Conservation (phyloP, 2,329 filamentous ascomycete genomes). For the Phialophora tarda region DNA sequence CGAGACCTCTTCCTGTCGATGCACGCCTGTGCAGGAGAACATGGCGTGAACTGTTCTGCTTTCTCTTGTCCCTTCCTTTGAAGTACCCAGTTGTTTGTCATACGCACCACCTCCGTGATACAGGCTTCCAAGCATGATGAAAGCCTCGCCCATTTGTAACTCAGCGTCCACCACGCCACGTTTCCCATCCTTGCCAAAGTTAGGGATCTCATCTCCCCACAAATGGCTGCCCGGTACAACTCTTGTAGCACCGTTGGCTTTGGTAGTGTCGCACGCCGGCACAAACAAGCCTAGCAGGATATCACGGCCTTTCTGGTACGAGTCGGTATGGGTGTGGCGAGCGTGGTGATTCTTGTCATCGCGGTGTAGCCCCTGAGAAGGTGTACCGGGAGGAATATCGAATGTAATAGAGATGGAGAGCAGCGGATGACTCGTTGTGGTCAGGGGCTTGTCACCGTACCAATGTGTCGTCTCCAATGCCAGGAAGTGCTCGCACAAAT, state of each 20-base stretch:
- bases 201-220: slow-evolving; percentile 48
- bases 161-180: slow-evolving; percentile 44
- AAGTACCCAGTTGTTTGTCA: slow-evolving; percentile 40
- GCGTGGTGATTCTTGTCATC: slow-evolving; percentile 51
- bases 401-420: slow-evolving; percentile 49
- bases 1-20: slow-evolving; percentile 48
- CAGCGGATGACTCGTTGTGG: slow-evolving; percentile 45
- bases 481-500: slow-evolving; percentile 46
- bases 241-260: slow-evolving; percentile 48
- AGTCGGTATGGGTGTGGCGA: slow-evolving; percentile 39
- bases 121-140: slow-evolving; percentile 49
- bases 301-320: slow-evolving; percentile 44
- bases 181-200: slow-evolving; percentile 43
- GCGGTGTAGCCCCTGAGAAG: slow-evolving; percentile 46
- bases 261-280: slow-evolving; percentile 45
- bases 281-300: slow-evolving; percentile 48
- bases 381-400: slow-evolving; percentile 44
- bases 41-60: slow-evolving; percentile 48
- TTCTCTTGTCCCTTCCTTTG: slow-evolving; percentile 27
- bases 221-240: slow-evolving; percentile 49
- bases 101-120: slow-evolving; percentile 48
- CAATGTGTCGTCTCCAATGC: slow-evolving; percentile 46
- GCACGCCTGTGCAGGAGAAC: slow-evolving; percentile 49
- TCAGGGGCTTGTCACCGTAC: slow-evolving; percentile 43
- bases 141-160: slow-evolving; percentile 47